Percentiles rank a stretch among this genome's conserved stretches.
phyloP scores from a whole-genome alignment of 1,284 basidiomycete species.

The Ustilago vetiveriae region DNA sequence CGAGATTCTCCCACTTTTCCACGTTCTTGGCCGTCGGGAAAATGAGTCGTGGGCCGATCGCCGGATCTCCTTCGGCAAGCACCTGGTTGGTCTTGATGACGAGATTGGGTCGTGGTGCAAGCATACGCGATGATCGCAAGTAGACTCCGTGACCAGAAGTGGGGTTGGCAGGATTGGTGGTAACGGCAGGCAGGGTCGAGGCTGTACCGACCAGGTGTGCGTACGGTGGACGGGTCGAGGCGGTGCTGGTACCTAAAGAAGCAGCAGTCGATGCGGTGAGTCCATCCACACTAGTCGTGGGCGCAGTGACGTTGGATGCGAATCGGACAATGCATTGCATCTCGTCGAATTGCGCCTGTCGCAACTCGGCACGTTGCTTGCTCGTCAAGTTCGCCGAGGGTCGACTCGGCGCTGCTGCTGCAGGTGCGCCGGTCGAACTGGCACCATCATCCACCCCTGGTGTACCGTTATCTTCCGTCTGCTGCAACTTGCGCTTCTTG shows the following conservation, averaged over 20 bases:
- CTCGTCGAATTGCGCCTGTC: slow-evolving; percentile 61
- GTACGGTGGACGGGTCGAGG: slow-evolving; percentile 51
- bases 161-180: slow-evolving; percentile 47
- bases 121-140: slow-evolving; percentile 63
- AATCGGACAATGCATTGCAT: slow-evolving; percentile 63
- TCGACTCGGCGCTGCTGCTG: slow-evolving; percentile 1
- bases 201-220: slow-evolving; percentile 63
- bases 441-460: slow-evolving; percentile 28
- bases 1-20: slow-evolving; percentile 66
- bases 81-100: slow-evolving; percentile 53
- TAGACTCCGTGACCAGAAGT: slow-evolving; percentile 61
- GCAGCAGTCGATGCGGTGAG: not conserved
- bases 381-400: slow-evolving; percentile 36
- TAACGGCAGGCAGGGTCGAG: slow-evolving; percentile 57
- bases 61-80: slow-evolving; percentile 55
- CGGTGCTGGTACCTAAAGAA: slow-evolving; percentile 1
- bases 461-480: slow-evolving; percentile 24
- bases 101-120: slow-evolving; percentile 60
- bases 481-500: slow-evolving; percentile 52
- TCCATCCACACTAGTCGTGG: not conserved
- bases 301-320: slow-evolving; percentile 15
- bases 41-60: slow-evolving; percentile 56
- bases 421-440: slow-evolving; percentile 9
- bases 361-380: slow-evolving; percentile 55
- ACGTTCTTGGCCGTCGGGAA: slow-evolving; percentile 64